Evolutionary conservation across 768 basidiomycete species (phyloP), one percentile per base, ranked within the genome.

Genomic region (Porphyrellus cyaneotinctus): DNA sequence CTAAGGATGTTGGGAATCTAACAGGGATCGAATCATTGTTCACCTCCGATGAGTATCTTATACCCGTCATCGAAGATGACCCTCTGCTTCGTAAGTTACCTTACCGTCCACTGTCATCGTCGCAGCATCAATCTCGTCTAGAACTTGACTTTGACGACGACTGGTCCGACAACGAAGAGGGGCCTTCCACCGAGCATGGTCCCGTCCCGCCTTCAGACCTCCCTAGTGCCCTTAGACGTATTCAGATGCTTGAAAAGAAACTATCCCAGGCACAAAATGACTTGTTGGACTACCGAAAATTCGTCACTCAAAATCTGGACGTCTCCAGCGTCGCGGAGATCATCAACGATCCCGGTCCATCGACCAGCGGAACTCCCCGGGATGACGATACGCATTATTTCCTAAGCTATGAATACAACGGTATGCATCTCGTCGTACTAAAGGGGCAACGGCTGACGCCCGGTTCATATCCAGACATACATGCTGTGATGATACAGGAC

Each of bases 361-460:
- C 63, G 14, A 33, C 64, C 20, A 61, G 50, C 24, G 60, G 67
- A 43, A 57, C 61, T 5, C 17, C 58, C 58, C 77, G 88, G 33
- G 93, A 97, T 59, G 91, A 97, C 56, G 95, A 98, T 66, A 81
- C 89, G 0, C 91, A 97, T 64, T 97, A 97, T 70, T 98, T 97
- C 70, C 78, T 88, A 50, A 90, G 88, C 54, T 97, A 98, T 62
- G 87, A 78, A 23, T 84, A 83, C 56, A 95, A 95, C 56, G 95
- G 94, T 92, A 45, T 8, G 71, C 58, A 2, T 18, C 35, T 17
- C 11, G 22, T 20, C 6, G 17, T 30, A 12, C n/a, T n/a, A n/a
- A n/a, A n/a, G 23, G 13, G 17, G 31, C 15, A 12, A 12, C n/a
- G 13, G 23, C 23, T 32, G 38, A 43, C 20, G 12, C 22, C 38